Base-by-base conservation (phyloP, 2,329 filamentous ascomycete species). In the Cordyceps fumosorosea region DNA sequence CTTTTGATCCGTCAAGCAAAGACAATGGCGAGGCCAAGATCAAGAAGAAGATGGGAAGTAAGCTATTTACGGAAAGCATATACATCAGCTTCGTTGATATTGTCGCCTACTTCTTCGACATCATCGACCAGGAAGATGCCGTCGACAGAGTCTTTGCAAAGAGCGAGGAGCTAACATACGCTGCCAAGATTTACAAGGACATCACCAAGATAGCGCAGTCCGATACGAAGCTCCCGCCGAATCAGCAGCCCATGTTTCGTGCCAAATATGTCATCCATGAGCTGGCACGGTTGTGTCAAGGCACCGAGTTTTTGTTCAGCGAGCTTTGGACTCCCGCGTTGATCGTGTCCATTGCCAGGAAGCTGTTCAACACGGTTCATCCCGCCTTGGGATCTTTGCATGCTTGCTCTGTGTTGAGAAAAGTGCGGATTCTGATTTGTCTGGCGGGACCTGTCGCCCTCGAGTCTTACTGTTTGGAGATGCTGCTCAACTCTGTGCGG, bases 181-280 rank as follows among this genome's bases (percentile, higher is more conserved):
- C 91, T 3, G 82, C 83, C 2, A 77, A 85, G 32, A 84, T 83
- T 34, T 82, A 96, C 75, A 77, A 78, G 18, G 80, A 84, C 32
- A 96, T 99, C 70, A 88, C 86, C 66, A 74, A 72, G 3, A 86
- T 88, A 66, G 85, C 89, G 34, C 79, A 87, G 65, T 92, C 92
- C 0, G 77, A 79, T 2, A 81, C 84, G 32, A 75, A 78, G 14
- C 77, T 97, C 8, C 89, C 91, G 3, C 80, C 88, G 12, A 90
- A 89, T 62, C 92, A 96, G 67, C 93, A 98, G 69, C 95, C 95
- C 3, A 87, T 86, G 59, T 98, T 97, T 76, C 88, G 84, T 66
- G 87, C 88, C 32, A 91, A 88, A 67, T 89, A 89, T 68, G 80
- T 99, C 3, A 78, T 88, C 12, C 84, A 88, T 64, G 87, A 95